phyloP scores from a whole-genome alignment of 176 grass and related monocot genomes.

The Avena atlantica region DNA sequence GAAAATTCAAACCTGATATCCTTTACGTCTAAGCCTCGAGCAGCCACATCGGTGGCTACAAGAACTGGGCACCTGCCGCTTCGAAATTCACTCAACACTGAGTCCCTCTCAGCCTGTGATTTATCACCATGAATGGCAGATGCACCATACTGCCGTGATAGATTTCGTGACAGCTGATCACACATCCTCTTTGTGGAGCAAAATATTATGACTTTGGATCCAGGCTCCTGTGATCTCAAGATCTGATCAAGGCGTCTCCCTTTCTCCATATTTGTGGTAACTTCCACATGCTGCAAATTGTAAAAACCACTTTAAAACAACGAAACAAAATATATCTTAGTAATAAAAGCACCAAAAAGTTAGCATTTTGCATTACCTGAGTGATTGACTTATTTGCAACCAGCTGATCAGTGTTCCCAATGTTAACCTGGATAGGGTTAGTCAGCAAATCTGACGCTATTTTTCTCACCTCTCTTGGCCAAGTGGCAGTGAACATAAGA shows the following conservation, averaged over 20 bases:
- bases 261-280: conserved; percentile 76
- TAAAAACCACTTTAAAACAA: conserved; percentile 36
- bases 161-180: conserved; percentile 70
- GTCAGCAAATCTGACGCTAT: conserved; percentile 78
- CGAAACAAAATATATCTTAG: conserved; percentile 27
- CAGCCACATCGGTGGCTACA: conserved; percentile 95
- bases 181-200: conserved; percentile 99
- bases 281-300: conserved; percentile 69
- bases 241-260: conserved; percentile 81
- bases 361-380: conserved; percentile 53
- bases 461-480: conserved; percentile 80
- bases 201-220: conserved; percentile 92
- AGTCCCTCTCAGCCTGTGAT: conserved; percentile 92
- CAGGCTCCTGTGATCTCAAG: conserved; percentile 73
- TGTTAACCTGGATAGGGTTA: conserved; percentile 88
- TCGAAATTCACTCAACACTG: conserved; percentile 82
- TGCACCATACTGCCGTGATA: conserved; percentile 66
- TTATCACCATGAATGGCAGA: conserved; percentile 97
- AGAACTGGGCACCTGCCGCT: conserved; percentile 71
- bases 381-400: conserved; percentile 93
- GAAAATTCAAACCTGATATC: conserved; percentile 68
- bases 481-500: conserved; percentile 98
- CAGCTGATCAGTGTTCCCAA: conserved; percentile 79
- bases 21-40: conserved; percentile 89
- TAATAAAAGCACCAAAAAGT: conserved; percentile 1